phyloP scores from a whole-genome alignment of 2,329 filamentous ascomycete species.

The Fusarium lyarnte region DNA sequence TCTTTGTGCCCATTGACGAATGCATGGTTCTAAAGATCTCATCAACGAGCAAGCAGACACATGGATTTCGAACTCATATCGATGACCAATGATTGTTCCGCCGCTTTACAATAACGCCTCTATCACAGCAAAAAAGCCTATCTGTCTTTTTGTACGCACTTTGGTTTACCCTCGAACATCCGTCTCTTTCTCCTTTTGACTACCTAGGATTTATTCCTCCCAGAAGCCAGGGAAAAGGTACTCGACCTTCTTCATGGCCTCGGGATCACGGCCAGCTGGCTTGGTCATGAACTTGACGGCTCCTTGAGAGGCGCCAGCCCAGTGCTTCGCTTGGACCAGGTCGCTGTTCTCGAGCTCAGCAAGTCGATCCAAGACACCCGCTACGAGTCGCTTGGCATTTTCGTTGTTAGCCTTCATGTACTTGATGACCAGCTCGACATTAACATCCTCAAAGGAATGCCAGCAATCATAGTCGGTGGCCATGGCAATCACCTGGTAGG shows the following conservation, averaged over 20 bases:
- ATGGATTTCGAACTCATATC: background rate
- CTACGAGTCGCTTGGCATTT: slow-evolving; percentile 87
- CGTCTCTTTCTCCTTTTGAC: background rate
- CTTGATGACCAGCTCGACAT: slow-evolving; percentile 95
- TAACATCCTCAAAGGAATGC: slow-evolving; percentile 84
- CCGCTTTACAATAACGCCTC: slow-evolving; percentile 21
- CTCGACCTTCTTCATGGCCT: slow-evolving; percentile 81
- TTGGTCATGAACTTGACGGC: slow-evolving; percentile 86
- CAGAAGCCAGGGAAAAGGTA: slow-evolving; percentile 91
- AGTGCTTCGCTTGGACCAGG: slow-evolving; percentile 81
- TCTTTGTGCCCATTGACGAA: background rate
- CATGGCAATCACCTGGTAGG: slow-evolving; percentile 99
- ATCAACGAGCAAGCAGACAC: background rate
- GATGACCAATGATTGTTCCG: slow-evolving; percentile 8
- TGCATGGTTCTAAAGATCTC: background rate
- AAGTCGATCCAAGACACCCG: slow-evolving; percentile 86
- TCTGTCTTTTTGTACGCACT: background rate
- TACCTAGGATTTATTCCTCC: slow-evolving; percentile 44
- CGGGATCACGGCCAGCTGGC: slow-evolving; percentile 74
- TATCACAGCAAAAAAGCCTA: slow-evolving; percentile 16
- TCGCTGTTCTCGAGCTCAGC: slow-evolving; percentile 79
- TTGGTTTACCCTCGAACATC: background rate
- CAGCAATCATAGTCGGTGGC: slow-evolving; percentile 99
- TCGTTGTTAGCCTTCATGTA: slow-evolving; percentile 94
- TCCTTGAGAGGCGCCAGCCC: slow-evolving; percentile 78